Base-by-base conservation (phyloP, 768 basidiomycete species). In the Boletus subparvulus region DNA sequence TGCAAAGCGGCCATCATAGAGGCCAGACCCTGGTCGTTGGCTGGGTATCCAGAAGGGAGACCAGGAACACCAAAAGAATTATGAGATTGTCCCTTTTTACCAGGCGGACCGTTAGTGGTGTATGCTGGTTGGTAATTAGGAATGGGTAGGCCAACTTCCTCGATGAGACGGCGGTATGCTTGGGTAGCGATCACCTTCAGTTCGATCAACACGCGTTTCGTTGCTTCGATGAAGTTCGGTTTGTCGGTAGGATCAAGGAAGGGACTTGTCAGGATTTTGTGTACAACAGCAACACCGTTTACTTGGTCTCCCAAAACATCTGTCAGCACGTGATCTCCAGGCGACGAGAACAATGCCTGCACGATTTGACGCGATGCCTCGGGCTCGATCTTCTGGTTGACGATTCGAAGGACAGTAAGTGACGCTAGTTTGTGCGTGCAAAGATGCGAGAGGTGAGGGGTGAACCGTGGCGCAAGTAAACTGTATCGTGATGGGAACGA, bases 341-440 rank as follows among this genome's bases (percentile, higher is more conserved):
- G 86, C 0, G 93, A 94, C n/a, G 83, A 83, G 78, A 98, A 97
- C 61, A 99, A 75, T 2, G 93, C 90, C 48, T 94, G 87, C 56
- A 96, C 86, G 51, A 98, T 87, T 62, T 91, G 88, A 47, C 77
- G 80, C 19, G 92, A 91, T 14, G 97, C 96, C 42, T 91, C 84
- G 0, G 90, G 87, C 69, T 98, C 97, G 26, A 88, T 87, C 74
- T 92, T 93, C 74, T 99, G 97, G 69, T 98, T 98, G 72, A 98
- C 88, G 64, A 99, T 93, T 69, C 95, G 83, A 61, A 99, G 80
- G 40, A 98, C 94, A 1, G 94, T 96, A 61, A 95, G 80, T 3
- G 94, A 97, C 0, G 97, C 96, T 65, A 99, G 74, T 74, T 98
- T 98, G 79, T 99, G 97, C 4, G 94, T 97, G 78, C 95, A 98